Conservation (phyloP, 768 basidiomycete species). For the Tricholoma bakamatsutake region DNA sequence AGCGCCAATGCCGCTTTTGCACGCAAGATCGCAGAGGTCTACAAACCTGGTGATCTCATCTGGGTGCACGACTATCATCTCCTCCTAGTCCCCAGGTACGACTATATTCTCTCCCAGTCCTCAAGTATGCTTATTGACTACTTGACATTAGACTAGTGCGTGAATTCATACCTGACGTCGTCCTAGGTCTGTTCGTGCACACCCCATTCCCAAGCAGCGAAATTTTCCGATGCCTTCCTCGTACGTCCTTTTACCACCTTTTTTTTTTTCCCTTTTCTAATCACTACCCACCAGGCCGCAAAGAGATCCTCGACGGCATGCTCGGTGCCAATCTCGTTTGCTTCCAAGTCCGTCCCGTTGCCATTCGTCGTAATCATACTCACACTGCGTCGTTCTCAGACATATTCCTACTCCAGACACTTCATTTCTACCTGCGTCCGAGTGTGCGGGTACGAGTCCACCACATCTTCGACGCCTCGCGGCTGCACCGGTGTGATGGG, state of each 20-base stretch:
- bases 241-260: constrained; percentile 24
- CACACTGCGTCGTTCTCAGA: constrained; percentile 29
- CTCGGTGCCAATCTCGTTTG: constrained; percentile 94
- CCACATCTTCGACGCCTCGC: constrained; percentile 24
- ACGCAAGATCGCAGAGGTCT: constrained; percentile 61
- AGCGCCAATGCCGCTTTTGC: constrained; percentile 86
- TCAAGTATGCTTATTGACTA: background rate
- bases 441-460: constrained; percentile 92
- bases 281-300: constrained; percentile 28
- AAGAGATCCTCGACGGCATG: constrained; percentile 96
- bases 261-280: background rate
- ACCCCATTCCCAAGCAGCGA: constrained; percentile 97
- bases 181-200: constrained; percentile 92
- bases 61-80: constrained; percentile 97
- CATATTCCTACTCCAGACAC: constrained; percentile 93
- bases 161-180: constrained; percentile 57
- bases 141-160: constrained; percentile 53
- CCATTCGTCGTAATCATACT: background rate
- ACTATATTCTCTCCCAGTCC: constrained; percentile 3
- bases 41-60: constrained; percentile 86
- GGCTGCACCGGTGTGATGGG: constrained; percentile 16
- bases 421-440: constrained; percentile 93
- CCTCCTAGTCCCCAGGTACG: constrained; percentile 71
- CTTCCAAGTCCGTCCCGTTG: constrained; percentile 59
- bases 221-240: constrained; percentile 89